Percentiles rank a stretch among this genome's conserved stretches.
These are phyloP conservation scores for Volvariella volvacea DNA, from an alignment of 1,284 basidiomycete species.

Conservation along the genomic window DNA sequence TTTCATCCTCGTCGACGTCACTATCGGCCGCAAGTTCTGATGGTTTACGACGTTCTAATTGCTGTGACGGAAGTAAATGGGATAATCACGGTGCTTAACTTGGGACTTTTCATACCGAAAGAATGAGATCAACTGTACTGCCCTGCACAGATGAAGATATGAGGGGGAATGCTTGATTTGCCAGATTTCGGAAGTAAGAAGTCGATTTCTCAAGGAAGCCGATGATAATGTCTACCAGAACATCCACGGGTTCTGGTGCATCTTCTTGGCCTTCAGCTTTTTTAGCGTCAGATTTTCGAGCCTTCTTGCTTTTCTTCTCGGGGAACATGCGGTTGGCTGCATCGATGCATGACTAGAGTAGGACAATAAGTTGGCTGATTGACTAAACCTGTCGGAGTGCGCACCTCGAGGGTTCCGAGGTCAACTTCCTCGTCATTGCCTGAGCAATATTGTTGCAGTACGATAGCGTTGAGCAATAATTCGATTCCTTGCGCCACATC, in stretches of 20 bases:
- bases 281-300: conserved; percentile 26
- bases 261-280: conserved; percentile 22
- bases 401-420: conserved; percentile 59
- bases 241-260: conserved; percentile 61
- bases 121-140: conserved; percentile 77
- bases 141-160: conserved; percentile 66
- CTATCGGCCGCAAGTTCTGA: conserved; percentile 42
- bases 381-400: conserved; percentile 5
- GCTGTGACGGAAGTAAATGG: conserved; percentile 36
- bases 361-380: background rate
- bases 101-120: conserved; percentile 56
- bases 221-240: conserved; percentile 84
- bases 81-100: background rate
- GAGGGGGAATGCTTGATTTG: conserved; percentile 78
- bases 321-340: conserved; percentile 47
- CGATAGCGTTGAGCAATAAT: conserved; percentile 62
- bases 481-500: conserved; percentile 61
- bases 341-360: conserved; percentile 44
- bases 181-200: conserved; percentile 75
- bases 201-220: conserved; percentile 85
- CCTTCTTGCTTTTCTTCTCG: conserved; percentile 38
- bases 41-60: conserved; percentile 74
- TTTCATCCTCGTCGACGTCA: conserved; percentile 36
- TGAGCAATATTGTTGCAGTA: conserved; percentile 69
- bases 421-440: conserved; percentile 40